These are phyloP conservation scores for Nemania sp. DNA, from an alignment of 2,329 filamentous ascomycete genomes.

Conservation along the genomic window DNA sequence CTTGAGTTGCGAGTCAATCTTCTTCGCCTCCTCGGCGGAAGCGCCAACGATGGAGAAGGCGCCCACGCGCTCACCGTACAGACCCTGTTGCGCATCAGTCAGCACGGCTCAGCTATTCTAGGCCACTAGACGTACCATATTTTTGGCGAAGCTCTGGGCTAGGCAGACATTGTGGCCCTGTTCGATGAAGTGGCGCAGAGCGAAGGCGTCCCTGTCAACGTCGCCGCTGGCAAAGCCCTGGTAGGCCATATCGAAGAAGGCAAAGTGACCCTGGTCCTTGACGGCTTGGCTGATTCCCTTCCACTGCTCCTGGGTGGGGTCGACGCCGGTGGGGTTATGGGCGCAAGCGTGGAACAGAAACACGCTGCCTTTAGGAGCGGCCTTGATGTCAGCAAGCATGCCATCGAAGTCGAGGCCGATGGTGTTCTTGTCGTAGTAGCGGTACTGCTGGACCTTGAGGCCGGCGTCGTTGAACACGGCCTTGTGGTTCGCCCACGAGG, in stretches of 20 bases:
- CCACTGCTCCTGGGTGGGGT: slow-evolving; percentile 92
- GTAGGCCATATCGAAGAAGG: slow-evolving; percentile 99
- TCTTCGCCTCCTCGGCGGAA: slow-evolving; percentile 88
- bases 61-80: slow-evolving; percentile 97
- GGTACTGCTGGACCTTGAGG: slow-evolving; percentile 89
- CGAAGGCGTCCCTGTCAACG: slow-evolving; percentile 90
- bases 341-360: slow-evolving; percentile 96
- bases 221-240: slow-evolving; percentile 95
- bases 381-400: slow-evolving; percentile 86
- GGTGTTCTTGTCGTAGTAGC: slow-evolving; percentile 99
- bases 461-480: slow-evolving; percentile 94
- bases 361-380: slow-evolving; percentile 81
- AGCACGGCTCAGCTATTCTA: background rate
- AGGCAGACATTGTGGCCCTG: slow-evolving; percentile 88
- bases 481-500: slow-evolving; percentile 98
- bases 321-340: slow-evolving; percentile 96
- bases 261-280: slow-evolving; percentile 84
- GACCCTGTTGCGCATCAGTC: slow-evolving; percentile 64
- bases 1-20: slow-evolving; percentile 96
- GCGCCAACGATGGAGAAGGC: slow-evolving; percentile 92
- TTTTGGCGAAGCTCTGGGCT: slow-evolving; percentile 97
- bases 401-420: slow-evolving; percentile 98
- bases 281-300: slow-evolving; percentile 83
- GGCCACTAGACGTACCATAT: slow-evolving; percentile 80
- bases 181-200: slow-evolving; percentile 89